Conservation (phyloP, 2,329 filamentous ascomycete genomes). For the Aaosphaeria pasadenensis region DNA sequence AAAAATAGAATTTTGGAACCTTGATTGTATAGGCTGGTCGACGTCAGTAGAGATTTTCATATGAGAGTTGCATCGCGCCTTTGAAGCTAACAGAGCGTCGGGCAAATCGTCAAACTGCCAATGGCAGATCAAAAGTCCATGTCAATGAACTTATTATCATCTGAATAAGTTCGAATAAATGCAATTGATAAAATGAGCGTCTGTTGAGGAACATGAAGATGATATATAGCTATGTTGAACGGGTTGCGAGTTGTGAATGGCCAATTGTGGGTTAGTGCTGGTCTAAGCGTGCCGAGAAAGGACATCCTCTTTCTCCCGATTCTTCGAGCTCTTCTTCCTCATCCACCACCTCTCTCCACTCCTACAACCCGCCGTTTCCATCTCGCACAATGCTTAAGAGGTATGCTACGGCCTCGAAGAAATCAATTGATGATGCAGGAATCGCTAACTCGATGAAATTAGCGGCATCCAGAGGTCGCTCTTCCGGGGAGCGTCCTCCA, state of each 20-base stretch:
- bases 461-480: slow-evolving; percentile 66
- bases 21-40: too few species aligned
- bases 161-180: too few species aligned
- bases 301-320: slow-evolving; percentile 1
- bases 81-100: too few species aligned
- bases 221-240: too few species aligned
- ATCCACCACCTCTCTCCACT: slow-evolving; percentile 25
- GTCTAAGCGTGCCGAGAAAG: not conserved
- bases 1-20: too few species aligned
- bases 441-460: slow-evolving; percentile 39
- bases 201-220: too few species aligned
- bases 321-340: slow-evolving; percentile 13
- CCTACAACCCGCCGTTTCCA: slow-evolving; percentile 37
- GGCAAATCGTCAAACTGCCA: too few species aligned
- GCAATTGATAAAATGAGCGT: too few species aligned
- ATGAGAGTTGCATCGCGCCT: too few species aligned
- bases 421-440: slow-evolving; percentile 37
- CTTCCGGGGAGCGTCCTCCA: slow-evolving; percentile 46
- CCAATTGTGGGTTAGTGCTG: not conserved
- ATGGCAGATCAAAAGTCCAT: too few species aligned
- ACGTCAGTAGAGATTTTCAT: too few species aligned
- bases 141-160: too few species aligned
- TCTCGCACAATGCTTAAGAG: slow-evolving; percentile 61
- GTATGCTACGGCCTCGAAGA: slow-evolving; percentile 40
- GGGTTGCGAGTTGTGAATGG: not conserved